phyloP scores from a whole-genome alignment of 2,329 filamentous ascomycete species.

The Dactylonectria macrodidyma region DNA sequence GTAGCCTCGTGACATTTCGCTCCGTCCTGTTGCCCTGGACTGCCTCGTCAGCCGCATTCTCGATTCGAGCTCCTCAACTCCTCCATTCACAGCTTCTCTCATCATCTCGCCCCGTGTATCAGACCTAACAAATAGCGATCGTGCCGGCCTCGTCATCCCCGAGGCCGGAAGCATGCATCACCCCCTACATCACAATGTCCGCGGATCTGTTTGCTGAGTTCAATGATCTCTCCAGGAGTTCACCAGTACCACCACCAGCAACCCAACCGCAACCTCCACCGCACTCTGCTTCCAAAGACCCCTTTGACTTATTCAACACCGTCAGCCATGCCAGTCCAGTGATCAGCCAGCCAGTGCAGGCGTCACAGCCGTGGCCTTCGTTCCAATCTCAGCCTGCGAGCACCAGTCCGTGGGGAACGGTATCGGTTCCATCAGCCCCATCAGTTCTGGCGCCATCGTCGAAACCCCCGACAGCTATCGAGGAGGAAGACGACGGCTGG shows the following conservation, averaged over 20 bases:
- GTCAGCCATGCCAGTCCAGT: slow-evolving; percentile 33
- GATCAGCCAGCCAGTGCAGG: slow-evolving; percentile 40
- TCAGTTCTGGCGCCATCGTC: slow-evolving; percentile 2
- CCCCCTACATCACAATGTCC: slow-evolving; percentile 64
- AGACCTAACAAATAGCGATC: neutral
- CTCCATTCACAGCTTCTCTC: slow-evolving; percentile 7
- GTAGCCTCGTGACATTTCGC: slow-evolving; percentile 11
- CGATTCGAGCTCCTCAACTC: slow-evolving; percentile 5
- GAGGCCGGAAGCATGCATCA: slow-evolving; percentile 33
- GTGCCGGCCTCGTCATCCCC: slow-evolving; percentile 23
- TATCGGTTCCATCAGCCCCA: slow-evolving; percentile 28
- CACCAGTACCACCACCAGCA: slow-evolving; percentile 46
- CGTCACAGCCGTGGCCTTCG: slow-evolving; percentile 52
- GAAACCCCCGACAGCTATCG: slow-evolving; percentile 42
- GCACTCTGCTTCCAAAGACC: slow-evolving; percentile 43
- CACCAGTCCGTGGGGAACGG: slow-evolving; percentile 38
- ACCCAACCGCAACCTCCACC: slow-evolving; percentile 30
- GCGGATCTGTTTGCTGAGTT: slow-evolving; percentile 77
- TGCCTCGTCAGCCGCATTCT: slow-evolving; percentile 19
- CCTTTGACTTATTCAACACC: slow-evolving; percentile 45
- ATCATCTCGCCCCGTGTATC: neutral
- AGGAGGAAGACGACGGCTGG: slow-evolving; percentile 75
- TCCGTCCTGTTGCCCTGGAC: neutral
- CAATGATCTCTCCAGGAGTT: slow-evolving; percentile 62
- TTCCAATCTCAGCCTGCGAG: slow-evolving; percentile 45